Evolutionary conservation across 106 monocot genomes (phyloP).

Genomic region (Platanthera zijinensis): DNA sequence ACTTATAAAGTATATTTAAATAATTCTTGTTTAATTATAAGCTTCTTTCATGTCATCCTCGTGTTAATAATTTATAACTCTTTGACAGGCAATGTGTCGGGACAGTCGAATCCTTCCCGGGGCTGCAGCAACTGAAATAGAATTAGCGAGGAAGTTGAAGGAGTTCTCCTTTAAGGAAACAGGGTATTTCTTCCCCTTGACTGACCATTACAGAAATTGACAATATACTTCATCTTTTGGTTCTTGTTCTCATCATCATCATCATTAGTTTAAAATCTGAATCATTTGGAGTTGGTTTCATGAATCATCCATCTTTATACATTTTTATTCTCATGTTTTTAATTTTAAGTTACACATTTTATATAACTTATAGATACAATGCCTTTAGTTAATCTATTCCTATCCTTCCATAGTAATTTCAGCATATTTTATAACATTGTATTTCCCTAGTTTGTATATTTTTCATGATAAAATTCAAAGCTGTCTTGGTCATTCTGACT

Average conservation of each 20-base stretch:
- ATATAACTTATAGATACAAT: neutral
- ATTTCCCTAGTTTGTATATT: too few relatives aligned
- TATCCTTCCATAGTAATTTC: too few relatives aligned
- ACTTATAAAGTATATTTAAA: slow-evolving; percentile 67
- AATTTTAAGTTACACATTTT: neutral
- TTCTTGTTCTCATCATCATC: neutral
- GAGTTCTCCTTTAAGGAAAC: slow-evolving; percentile 93
- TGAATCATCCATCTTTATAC: neutral
- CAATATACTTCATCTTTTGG: neutral
- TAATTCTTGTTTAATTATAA: neutral
- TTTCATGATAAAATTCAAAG: too few relatives aligned
- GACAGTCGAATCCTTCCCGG: slow-evolving; percentile 94
- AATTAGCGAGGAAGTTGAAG: slow-evolving; percentile 78
- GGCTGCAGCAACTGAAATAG: slow-evolving; percentile 91
- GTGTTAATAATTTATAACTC: neutral
- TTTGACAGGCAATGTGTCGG: slow-evolving; percentile 81
- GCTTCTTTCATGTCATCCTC: slow-evolving; percentile 1
- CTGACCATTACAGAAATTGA: neutral
- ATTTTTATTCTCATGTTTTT: neutral
- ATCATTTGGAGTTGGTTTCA: neutral
- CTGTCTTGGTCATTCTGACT: too few relatives aligned
- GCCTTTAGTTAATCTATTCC: neutral
- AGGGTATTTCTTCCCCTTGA: slow-evolving; percentile 40
- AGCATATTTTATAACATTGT: too few relatives aligned
- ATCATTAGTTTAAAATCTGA: neutral